Evolutionary conservation across 306 rosid species (phyloP).

Genomic region (Lathyrus tuberosus): DNA sequence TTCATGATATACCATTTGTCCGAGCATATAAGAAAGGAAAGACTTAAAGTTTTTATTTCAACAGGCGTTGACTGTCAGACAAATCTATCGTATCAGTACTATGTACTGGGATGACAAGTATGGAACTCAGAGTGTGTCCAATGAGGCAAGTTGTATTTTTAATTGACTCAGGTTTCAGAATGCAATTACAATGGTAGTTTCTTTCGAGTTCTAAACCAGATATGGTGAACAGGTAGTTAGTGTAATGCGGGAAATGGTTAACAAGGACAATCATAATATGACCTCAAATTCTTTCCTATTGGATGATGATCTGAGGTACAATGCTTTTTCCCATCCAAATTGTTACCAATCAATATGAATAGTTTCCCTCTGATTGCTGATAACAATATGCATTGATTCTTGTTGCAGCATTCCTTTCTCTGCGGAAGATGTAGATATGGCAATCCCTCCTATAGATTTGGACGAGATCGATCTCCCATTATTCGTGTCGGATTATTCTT

Average conservation of each 20-base stretch:
- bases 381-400: slow-evolving; percentile 6
- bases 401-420: slow-evolving; percentile 94
- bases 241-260: slow-evolving; percentile 91
- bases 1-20: slow-evolving; percentile 19
- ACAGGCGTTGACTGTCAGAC: slow-evolving; percentile 93
- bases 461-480: slow-evolving; percentile 70
- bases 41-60: slow-evolving; percentile 28
- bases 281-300: slow-evolving; percentile 95
- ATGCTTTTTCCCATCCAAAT: slow-evolving; percentile 27
- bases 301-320: slow-evolving; percentile 96
- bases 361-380: slow-evolving; percentile 2
- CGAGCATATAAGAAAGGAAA: slow-evolving; percentile 25
- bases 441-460: slow-evolving; percentile 83
- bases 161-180: slow-evolving; percentile 30
- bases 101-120: slow-evolving; percentile 99
- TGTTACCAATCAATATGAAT: slow-evolving; percentile 24
- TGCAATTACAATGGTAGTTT: slow-evolving; percentile 12
- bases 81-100: slow-evolving; percentile 96
- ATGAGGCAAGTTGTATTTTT: slow-evolving; percentile 75
- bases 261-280: slow-evolving; percentile 84
- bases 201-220: slow-evolving; percentile 35
- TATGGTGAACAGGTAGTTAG: slow-evolving; percentile 77
- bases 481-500: slow-evolving; percentile 65
- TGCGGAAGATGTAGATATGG: slow-evolving; percentile 91
- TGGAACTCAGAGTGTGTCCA: slow-evolving; percentile 97